A percentile compares a stretch with the other conserved stretches of the same genome.
These are phyloP conservation scores for Sphaerulina musiva DNA, from an alignment of 2,329 filamentous ascomycete species.

Conservation along the genomic window DNA sequence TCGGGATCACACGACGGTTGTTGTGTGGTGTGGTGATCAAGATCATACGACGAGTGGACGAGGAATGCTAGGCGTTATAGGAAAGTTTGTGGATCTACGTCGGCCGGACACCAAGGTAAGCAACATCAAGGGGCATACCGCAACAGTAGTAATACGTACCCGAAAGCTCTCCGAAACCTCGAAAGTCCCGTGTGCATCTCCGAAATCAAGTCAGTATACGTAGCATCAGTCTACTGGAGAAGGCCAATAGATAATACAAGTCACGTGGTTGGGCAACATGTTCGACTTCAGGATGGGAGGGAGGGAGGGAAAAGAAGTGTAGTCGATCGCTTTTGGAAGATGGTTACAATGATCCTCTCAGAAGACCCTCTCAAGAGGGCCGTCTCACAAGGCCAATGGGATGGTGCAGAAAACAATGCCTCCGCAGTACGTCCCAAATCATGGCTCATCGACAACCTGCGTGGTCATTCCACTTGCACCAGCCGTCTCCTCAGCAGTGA, in stretches of 20 bases:
- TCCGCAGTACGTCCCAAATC: conserved; percentile 1
- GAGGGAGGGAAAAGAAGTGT: background rate
- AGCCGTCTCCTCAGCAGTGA: conserved; percentile 24
- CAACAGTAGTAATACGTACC: background rate
- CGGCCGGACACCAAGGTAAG: background rate
- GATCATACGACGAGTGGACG: background rate
- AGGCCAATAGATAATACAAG: background rate
- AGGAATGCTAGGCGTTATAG: background rate
- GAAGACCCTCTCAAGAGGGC: too few species aligned
- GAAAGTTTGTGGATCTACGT: background rate
- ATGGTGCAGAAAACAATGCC: background rate
- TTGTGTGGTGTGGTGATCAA: too few species aligned
- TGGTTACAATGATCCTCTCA: too few species aligned
- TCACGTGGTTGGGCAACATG: background rate
- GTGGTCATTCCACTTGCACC: conserved; percentile 30
- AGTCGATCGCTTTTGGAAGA: background rate
- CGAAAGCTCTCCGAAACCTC: background rate
- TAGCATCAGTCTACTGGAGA: too few species aligned
- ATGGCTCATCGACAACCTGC: conserved; percentile 35
- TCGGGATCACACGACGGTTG: too few species aligned
- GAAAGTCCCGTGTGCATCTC: background rate
- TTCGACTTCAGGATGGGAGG: background rate
- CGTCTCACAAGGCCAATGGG: too few species aligned
- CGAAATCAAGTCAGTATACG: background rate
- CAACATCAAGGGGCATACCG: background rate